Conservation (phyloP, 345 rosid genomes). For the Eucalyptus lansdowneana region DNA sequence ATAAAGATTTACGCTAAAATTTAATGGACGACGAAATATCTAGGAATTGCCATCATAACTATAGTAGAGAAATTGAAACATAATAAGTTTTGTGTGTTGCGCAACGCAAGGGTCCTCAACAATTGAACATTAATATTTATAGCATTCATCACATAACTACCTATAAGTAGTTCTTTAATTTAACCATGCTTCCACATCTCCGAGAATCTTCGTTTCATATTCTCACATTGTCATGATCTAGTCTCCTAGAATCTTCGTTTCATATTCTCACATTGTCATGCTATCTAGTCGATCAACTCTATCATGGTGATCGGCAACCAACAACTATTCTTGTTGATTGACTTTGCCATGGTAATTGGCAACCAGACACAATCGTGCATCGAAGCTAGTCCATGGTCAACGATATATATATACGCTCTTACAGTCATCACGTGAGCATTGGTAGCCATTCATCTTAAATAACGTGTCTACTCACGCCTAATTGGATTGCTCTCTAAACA, state of each 20-base stretch:
- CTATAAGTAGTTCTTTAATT: not conserved
- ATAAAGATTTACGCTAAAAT: too few relatives aligned
- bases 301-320: not conserved
- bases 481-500: not conserved
- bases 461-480: not conserved
- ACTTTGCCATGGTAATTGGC: not conserved
- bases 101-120: fast-evolving
- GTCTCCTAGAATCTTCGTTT: too few relatives aligned
- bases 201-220: too few relatives aligned
- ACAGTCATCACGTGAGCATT: not conserved
- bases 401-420: not conserved
- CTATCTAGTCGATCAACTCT: not conserved
- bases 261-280: too few relatives aligned
- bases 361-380: too few relatives aligned
- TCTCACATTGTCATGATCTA: not conserved
- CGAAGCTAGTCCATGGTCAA: too few relatives aligned
- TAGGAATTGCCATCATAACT: too few relatives aligned
- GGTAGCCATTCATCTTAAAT: not conserved
- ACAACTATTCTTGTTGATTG: not conserved
- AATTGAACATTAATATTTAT: too few relatives aligned
- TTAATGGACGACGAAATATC: not conserved
- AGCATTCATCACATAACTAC: not conserved
- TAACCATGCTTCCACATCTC: not conserved
- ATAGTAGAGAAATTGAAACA: not conserved
- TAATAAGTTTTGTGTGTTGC: too few relatives aligned